Conservation (phyloP, 106 monocot genomes). For the Acanthochlamys bracteata region DNA sequence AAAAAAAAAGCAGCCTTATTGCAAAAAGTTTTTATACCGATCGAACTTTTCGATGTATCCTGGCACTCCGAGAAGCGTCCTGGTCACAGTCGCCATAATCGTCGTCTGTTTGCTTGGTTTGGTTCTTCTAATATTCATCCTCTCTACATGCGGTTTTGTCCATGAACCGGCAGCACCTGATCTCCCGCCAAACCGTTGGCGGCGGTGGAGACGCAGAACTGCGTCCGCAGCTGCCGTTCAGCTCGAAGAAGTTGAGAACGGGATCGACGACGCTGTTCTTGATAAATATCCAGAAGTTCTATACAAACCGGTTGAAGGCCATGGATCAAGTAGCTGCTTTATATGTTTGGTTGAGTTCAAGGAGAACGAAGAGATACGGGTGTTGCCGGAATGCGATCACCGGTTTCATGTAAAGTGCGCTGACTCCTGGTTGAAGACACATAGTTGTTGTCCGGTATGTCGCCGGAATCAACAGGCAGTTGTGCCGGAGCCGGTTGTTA, state of each 20-base stretch:
- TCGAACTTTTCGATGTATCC: too few relatives aligned
- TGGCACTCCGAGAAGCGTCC: too few relatives aligned
- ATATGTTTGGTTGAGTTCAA: slow-evolving; percentile 28
- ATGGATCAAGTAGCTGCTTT: slow-evolving; percentile 19
- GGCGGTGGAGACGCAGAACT: too few relatives aligned
- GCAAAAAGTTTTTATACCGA: too few relatives aligned
- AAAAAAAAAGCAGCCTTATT: too few relatives aligned
- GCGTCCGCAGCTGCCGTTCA: too few relatives aligned
- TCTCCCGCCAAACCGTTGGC: too few relatives aligned
- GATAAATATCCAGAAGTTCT: background rate
- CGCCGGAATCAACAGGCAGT: slow-evolving; percentile 2
- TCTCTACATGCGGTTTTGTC: too few relatives aligned
- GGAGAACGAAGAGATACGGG: slow-evolving; percentile 18
- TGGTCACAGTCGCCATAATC: too few relatives aligned
- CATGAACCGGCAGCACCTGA: too few relatives aligned
- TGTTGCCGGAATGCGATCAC: slow-evolving; percentile 32
- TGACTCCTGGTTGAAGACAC: slow-evolving; percentile 26
- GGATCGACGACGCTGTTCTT: background rate
- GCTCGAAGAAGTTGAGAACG: background rate
- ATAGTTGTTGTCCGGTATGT: slow-evolving; percentile 27
- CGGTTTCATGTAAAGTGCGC: slow-evolving; percentile 30
- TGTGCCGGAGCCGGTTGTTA: slow-evolving; percentile 4
- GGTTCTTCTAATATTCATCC: too few relatives aligned
- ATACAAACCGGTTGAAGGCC: background rate
- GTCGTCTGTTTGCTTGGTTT: too few relatives aligned